Evolutionary conservation across 345 rosid genomes (phyloP).

Genomic region (Eucalyptus albens): DNA sequence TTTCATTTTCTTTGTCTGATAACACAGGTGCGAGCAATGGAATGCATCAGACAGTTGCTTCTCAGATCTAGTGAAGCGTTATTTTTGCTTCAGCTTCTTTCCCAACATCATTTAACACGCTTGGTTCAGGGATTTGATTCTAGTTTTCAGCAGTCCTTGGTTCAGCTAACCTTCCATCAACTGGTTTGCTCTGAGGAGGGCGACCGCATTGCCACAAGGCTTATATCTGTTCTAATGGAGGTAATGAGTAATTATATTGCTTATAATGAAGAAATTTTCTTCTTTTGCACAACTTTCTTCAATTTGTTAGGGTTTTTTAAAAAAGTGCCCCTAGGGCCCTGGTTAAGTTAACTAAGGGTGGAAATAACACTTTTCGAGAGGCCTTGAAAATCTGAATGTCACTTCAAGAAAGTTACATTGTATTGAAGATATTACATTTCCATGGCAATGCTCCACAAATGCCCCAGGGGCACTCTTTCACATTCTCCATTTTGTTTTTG

Average conservation of each 20-base stretch:
- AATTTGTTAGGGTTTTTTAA: not conserved
- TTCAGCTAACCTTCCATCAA: conserved; percentile 85
- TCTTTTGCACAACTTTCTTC: not conserved
- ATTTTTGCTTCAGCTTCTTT: conserved; percentile 82
- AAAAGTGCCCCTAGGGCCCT: not conserved
- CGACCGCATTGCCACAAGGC: conserved; percentile 77
- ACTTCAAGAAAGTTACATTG: not conserved
- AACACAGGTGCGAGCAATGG: conserved; percentile 89
- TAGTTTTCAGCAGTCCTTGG: conserved; percentile 39
- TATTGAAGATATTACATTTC: not conserved
- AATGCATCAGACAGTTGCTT: conserved; percentile 89
- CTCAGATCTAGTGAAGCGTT: conserved; percentile 96
- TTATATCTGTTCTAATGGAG: conserved; percentile 87
- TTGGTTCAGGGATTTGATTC: conserved; percentile 82
- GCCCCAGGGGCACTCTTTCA: not conserved
- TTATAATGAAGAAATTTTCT: not conserved
- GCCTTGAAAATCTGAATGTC: not conserved
- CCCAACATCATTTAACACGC: conserved; percentile 77
- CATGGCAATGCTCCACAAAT: not conserved
- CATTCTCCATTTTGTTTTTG: not conserved
- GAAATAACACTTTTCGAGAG: not conserved
- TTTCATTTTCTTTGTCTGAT: not conserved
- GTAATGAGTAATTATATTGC: conserved; percentile 13
- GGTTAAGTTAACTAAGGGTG: not conserved
- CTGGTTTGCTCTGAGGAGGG: conserved; percentile 96